Percentiles rank a stretch among this genome's conserved stretches.
Conservation (phyloP, 768 basidiomycete species). For the Pleurotus tuber-regium region DNA sequence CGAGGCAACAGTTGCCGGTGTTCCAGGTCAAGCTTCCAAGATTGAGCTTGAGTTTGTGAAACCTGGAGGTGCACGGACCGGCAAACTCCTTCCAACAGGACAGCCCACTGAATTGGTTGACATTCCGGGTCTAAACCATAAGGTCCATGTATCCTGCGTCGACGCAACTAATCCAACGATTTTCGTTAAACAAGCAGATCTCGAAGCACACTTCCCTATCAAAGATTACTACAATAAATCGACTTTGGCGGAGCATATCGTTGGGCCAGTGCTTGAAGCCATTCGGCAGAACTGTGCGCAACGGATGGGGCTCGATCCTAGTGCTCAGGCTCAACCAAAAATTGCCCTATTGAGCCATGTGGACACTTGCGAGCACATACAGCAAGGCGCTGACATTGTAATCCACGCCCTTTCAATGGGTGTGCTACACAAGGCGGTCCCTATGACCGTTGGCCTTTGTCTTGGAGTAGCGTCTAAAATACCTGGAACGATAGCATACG, state of each 20-base stretch:
- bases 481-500: conserved; percentile 52
- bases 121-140: conserved; percentile 18
- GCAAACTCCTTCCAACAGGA: conserved; percentile 65
- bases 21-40: conserved; percentile 60
- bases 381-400: conserved; percentile 42
- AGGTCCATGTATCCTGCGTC: conserved; percentile 50
- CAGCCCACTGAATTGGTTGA: conserved; percentile 43
- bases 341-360: conserved; percentile 54
- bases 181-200: conserved; percentile 47
- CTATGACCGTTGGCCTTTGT: conserved; percentile 71
- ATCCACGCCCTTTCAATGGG: conserved; percentile 71
- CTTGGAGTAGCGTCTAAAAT: conserved; percentile 62
- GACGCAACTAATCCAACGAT: conserved; percentile 79
- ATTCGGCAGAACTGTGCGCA: conserved; percentile 55
- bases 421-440: conserved; percentile 65
- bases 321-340: conserved; percentile 67
- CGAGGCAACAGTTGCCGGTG: conserved; percentile 62
- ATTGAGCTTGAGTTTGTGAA: conserved; percentile 66
- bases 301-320: conserved; percentile 63
- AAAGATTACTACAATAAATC: conserved; percentile 33
- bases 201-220: conserved; percentile 37
- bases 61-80: conserved; percentile 69
- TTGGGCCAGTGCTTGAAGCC: conserved; percentile 40
- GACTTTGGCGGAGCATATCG: conserved; percentile 18
- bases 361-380: conserved; percentile 17